Base-by-base conservation (phyloP, 495 filamentous ascomycete genomes). In the Lindgomyces ingoldianus region DNA sequence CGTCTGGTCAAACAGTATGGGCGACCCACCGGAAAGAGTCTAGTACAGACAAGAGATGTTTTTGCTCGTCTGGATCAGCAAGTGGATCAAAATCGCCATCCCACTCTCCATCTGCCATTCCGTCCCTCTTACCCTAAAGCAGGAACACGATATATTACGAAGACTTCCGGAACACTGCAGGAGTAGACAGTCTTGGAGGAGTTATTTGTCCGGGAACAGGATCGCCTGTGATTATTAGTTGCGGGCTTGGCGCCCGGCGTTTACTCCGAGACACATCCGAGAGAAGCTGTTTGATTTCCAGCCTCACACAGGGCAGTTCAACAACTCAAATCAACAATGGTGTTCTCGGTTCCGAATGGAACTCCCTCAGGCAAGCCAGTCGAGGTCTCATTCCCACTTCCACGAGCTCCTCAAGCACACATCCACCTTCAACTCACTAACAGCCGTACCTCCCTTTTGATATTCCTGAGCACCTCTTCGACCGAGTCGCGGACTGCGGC, bases 21-120 rank as follows among this genome's bases (percentile, higher is more conserved):
- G 39, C 33, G 52, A 85, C 90, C 74, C 77, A 95, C 92, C 86
- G 83, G 73, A 93, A 96, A 1, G 91, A 96, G 76, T 95, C 90
- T 47, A 96, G 75, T 0, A 89, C 86, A 29, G 85, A 84, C 73
- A 88, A 88, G 2, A 96, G 80, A 51, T 93, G 89, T 59, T 83
- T 78, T 21, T 83, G 77, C 75, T 96, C 92, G 54, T 93, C 90
- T 0, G 82, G 80, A 69, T 96, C 90, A 1, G 82, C 78, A 58
- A 90, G 80, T 48, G 82, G 78, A 61, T 86, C 81, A 65, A 84
- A 67, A 16, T 67, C 58, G 33, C 68, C 68, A 18, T 59, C 12
- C 68, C 63, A 64, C 30, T 70, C 68, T 19, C 24, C 44, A 11
- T 47, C 48, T 4, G 50, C 36, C 68, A 70, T 70, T 10, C 12